Evolutionary conservation across 176 grass and related monocot genomes (phyloP).

Genomic region (Eleusine indica): DNA sequence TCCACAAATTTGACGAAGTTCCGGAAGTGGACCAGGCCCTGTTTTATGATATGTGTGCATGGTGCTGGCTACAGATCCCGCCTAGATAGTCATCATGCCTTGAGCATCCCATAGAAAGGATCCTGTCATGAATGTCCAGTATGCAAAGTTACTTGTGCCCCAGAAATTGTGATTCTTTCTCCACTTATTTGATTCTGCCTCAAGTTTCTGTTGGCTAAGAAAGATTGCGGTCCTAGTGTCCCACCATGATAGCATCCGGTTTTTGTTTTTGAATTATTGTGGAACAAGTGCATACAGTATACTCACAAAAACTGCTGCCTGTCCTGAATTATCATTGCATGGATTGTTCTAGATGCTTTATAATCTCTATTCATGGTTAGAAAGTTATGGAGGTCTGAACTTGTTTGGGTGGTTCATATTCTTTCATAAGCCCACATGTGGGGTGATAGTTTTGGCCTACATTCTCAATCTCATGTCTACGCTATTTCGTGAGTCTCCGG

Average conservation of each 20-base stretch:
- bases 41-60: conserved; percentile 24
- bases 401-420: background rate
- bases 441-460: background rate
- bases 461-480: background rate
- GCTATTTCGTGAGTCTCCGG: background rate
- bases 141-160: background rate
- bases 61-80: background rate
- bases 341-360: background rate
- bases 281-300: background rate
- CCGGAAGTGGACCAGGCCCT: background rate
- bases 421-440: conserved; percentile 3
- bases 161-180: conserved; percentile 43
- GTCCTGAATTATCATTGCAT: background rate
- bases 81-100: conserved; percentile 19
- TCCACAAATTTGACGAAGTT: background rate
- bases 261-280: conserved; percentile 26
- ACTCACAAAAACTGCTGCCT: background rate
- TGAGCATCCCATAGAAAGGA: conserved; percentile 23
- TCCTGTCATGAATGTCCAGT: conserved; percentile 13
- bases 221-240: background rate
- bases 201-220: conserved; percentile 15
- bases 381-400: too few relatives aligned
- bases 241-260: background rate
- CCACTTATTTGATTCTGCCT: conserved; percentile 42
- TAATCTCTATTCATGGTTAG: background rate